A percentile compares a stretch with the other conserved stretches of the same genome.
Evolutionary conservation across 2,329 filamentous ascomycete species (phyloP).

Genomic region (Cadophora gregata): DNA sequence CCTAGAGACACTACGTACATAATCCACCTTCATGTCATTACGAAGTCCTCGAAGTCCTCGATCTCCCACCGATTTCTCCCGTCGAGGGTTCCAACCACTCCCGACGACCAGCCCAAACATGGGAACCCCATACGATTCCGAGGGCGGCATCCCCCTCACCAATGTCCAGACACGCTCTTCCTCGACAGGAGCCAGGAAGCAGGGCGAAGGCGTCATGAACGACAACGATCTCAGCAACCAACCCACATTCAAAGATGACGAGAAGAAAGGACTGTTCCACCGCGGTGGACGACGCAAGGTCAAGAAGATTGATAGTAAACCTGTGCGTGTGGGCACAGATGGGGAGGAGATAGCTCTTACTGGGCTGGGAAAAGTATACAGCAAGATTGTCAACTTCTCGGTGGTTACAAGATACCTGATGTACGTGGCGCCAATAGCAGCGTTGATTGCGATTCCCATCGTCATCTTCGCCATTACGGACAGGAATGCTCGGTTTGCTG

Average conservation of each 20-base stretch:
- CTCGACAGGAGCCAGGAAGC: constrained; percentile 60
- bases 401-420: constrained; percentile 70
- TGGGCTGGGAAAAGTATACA: constrained; percentile 69
- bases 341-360: constrained; percentile 63
- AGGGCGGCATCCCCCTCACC: constrained; percentile 59
- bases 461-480: constrained; percentile 50
- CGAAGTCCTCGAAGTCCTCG: constrained; percentile 39
- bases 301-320: constrained; percentile 47
- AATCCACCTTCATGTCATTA: constrained; percentile 36
- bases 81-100: constrained; percentile 40
- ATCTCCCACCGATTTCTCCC: constrained; percentile 37
- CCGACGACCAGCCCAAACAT: constrained; percentile 23
- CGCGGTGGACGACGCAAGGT: constrained; percentile 54
- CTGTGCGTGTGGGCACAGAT: constrained; percentile 52
- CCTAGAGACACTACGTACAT: background rate
- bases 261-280: constrained; percentile 39
- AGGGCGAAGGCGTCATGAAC: constrained; percentile 46
- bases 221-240: constrained; percentile 24
- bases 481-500: constrained; percentile 35
- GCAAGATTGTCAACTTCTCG: constrained; percentile 67
- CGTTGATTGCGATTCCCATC: constrained; percentile 67
- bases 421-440: constrained; percentile 68
- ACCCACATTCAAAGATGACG: constrained; percentile 35
- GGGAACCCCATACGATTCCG: constrained; percentile 31
- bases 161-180: constrained; percentile 61